Evolutionary conservation across 176 grass and related monocot species (phyloP).

Genomic region (Paspalum notatum): DNA sequence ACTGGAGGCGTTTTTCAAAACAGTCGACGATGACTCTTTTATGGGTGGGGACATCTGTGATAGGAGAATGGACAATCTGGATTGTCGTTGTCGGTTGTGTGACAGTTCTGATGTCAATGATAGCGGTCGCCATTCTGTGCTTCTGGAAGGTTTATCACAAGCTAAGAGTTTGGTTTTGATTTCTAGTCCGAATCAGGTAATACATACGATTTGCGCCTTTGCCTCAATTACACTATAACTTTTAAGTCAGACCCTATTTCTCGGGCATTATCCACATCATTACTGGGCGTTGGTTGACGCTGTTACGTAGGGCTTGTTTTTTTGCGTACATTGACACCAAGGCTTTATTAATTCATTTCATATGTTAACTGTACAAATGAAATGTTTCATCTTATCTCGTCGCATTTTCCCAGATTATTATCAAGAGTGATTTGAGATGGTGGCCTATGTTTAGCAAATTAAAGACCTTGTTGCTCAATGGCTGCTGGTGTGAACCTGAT

Average conservation of each 20-base stretch:
- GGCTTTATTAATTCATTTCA: not conserved
- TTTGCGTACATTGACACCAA: not conserved
- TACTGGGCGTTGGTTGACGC: not conserved
- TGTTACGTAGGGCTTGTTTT: not conserved
- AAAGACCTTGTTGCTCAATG: not conserved
- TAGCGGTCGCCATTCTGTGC: not conserved
- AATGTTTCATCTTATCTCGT: not conserved
- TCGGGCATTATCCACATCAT: not conserved
- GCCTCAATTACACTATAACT: not conserved
- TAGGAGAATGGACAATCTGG: not conserved
- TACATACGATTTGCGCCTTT: not conserved
- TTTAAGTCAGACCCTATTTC: not conserved
- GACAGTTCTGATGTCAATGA: not conserved
- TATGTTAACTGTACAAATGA: too few species aligned
- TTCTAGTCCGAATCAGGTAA: not conserved
- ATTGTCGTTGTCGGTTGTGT: not conserved
- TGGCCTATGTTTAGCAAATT: too few species aligned
- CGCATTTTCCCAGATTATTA: not conserved
- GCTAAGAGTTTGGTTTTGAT: not conserved
- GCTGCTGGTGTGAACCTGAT: not conserved
- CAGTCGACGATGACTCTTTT: too few species aligned
- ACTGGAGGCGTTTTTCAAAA: not conserved
- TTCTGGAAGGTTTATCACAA: not conserved
- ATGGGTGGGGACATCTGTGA: too few species aligned
- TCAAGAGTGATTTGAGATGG: not conserved